Conservation (phyloP, 306 rosid genomes). For the Styphnolobium japonicum region DNA sequence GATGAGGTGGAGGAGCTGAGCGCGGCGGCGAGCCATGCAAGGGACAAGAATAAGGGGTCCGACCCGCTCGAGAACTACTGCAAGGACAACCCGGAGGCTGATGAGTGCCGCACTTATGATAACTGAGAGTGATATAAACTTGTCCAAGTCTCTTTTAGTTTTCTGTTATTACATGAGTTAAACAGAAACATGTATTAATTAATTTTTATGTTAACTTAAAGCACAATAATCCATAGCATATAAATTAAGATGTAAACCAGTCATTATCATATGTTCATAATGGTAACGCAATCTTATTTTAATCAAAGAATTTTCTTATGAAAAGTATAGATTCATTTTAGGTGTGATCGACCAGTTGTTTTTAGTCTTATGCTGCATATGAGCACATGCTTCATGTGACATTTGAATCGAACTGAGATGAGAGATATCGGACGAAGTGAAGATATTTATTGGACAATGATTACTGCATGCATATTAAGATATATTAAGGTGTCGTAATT, state of each 20-base stretch:
- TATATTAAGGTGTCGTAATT: too few species aligned
- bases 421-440: too few species aligned
- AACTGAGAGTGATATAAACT: conserved; percentile 25
- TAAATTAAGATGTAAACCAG: not conserved
- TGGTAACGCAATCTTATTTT: not conserved
- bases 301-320: not conserved
- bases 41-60: conserved; percentile 48
- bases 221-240: not conserved
- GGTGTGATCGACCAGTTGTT: too few species aligned
- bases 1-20: conserved; percentile 98
- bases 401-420: too few species aligned
- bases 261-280: not conserved
- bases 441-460: not conserved
- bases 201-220: conserved; percentile 11
- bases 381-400: too few species aligned
- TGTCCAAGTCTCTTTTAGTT: not conserved
- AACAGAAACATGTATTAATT: not conserved
- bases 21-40: conserved; percentile 93
- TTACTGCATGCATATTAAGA: not conserved
- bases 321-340: not conserved
- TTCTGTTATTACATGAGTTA: not conserved
- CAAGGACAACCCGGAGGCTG: conserved; percentile 80
- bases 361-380: too few species aligned
- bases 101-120: conserved; percentile 96
- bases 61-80: conserved; percentile 90